Evolutionary conservation across 352 stramenopile species (phyloP).

Genomic region (Globisporangium canariense): DNA sequence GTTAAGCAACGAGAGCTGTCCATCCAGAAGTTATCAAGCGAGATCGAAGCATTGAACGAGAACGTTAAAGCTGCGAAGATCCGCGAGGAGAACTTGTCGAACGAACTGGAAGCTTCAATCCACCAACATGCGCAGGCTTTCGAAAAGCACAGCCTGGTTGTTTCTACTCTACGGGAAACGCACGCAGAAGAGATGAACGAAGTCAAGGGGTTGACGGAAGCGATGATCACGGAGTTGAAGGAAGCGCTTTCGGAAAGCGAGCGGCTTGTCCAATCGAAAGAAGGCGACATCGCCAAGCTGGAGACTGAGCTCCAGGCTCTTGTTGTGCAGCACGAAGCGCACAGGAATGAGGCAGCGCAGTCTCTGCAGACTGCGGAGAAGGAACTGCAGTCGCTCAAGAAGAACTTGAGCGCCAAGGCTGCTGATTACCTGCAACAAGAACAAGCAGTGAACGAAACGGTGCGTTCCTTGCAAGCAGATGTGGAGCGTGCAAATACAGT

Average conservation of each 20-base stretch:
- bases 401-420: conserved; percentile 1
- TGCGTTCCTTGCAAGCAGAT: conserved; percentile 8
- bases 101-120: not conserved
- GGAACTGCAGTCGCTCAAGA: conserved; percentile 8
- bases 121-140: not conserved
- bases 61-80: not conserved
- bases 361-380: conserved; percentile 3
- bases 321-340: not conserved
- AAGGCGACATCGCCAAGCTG: conserved; percentile 15
- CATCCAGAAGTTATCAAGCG: not conserved
- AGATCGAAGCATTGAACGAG: conserved; percentile 1
- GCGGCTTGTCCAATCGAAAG: not conserved
- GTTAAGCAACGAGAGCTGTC: not conserved
- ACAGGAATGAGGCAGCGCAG: not conserved
- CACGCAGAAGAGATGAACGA: conserved; percentile 16
- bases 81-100: conserved; percentile 1
- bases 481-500: not conserved
- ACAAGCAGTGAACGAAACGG: not conserved
- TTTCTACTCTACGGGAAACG: conserved; percentile 10
- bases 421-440: not conserved
- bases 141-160: not conserved
- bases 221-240: not conserved
- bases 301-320: not conserved
- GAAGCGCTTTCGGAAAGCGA: not conserved
- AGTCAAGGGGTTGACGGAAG: conserved; percentile 10